Base-by-base conservation (phyloP, 106 monocot genomes). In the Dioscorea alata region DNA sequence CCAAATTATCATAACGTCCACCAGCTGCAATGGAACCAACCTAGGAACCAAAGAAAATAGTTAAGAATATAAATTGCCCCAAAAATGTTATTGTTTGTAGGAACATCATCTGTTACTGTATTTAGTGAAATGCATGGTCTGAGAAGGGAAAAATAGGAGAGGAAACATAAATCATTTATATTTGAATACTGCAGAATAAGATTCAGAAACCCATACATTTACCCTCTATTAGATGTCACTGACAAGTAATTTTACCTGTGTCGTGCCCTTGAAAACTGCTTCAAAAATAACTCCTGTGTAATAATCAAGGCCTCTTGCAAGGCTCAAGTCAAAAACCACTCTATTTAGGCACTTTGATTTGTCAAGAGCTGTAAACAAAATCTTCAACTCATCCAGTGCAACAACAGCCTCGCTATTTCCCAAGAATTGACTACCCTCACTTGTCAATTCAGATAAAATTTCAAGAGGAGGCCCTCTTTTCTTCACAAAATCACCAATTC, bases 1-100 rank as follows among this genome's bases (percentile, higher is more conserved):
- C 97, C 22, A 99, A 81, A 78, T 99, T 99, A 67, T 99, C 92
- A 79, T 99, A 99, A 24, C 97, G 83, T 6, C 97, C 97, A 14
- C 97, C 97, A 57, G 97, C 97, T 69, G 92, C 92, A 75, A 99
- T 99, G 28, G 97, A 93, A 56, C 97, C 97, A 77, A 99, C 97
- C 97, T 92, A 85, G 33, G 67, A 62, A 32, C 48, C 33, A 64
- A 21, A 66, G 12, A 13, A 52, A 49, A 19, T 13, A 51, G n/a
- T 53, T 1, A 68, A 42, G 42, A 42, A 42, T 42, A 42, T 42
- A 42, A 42, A 8, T 8, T 42, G 6, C 42, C 42, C 6, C 6
- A 28, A 28, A 10, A 42, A n/a, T n/a, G n/a, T n/a, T n/a, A n/a
- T n/a, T n/a, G n/a, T n/a, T n/a, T n/a, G n/a, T n/a, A n/a, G n/a